Conservation (phyloP, 495 filamentous ascomycete species). For the Cryomyces minteri region DNA sequence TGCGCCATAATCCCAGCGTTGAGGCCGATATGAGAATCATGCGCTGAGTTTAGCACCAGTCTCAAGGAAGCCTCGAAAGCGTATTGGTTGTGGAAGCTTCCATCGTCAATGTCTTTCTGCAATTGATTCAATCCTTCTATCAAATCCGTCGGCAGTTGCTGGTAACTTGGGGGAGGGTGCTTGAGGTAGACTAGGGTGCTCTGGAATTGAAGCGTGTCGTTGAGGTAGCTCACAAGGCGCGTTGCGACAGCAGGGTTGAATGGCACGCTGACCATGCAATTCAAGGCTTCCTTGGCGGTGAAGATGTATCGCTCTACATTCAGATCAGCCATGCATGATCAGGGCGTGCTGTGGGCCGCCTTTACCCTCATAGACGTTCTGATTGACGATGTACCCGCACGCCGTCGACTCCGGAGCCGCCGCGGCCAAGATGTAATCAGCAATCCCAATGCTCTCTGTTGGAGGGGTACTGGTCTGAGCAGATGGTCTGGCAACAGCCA, state of each 20-base stretch:
- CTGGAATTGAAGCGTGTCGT: slow-evolving; percentile 38
- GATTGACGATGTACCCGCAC: no score
- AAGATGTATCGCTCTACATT: neutral
- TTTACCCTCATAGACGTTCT: no score
- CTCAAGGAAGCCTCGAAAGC: slow-evolving; percentile 31
- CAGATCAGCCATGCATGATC: no score
- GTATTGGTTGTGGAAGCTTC: slow-evolving; percentile 28
- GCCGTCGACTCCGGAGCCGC: no score
- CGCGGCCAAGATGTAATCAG: no score
- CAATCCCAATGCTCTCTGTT: no score
- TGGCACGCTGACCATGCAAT: slow-evolving; percentile 36
- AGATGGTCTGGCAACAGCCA: no score
- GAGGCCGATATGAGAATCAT: slow-evolving; percentile 29
- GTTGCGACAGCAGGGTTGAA: slow-evolving; percentile 32
- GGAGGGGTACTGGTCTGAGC: no score
- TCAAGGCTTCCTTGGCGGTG: slow-evolving; percentile 16
- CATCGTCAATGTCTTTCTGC: slow-evolving; percentile 20
- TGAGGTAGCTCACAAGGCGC: slow-evolving; percentile 33
- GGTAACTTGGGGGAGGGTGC: slow-evolving; percentile 34
- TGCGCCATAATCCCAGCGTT: slow-evolving; percentile 22
- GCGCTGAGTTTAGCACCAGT: slow-evolving; percentile 20
- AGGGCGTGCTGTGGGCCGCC: no score
- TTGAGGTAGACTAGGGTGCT: slow-evolving; percentile 35
- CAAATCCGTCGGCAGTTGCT: slow-evolving; percentile 34
- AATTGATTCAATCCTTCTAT: slow-evolving; percentile 26